A percentile compares a stretch with the other conserved stretches of the same genome.
These are phyloP conservation scores for Globisporangium yorkense DNA, from an alignment of 352 stramenopile species.

Conservation along the genomic window DNA sequence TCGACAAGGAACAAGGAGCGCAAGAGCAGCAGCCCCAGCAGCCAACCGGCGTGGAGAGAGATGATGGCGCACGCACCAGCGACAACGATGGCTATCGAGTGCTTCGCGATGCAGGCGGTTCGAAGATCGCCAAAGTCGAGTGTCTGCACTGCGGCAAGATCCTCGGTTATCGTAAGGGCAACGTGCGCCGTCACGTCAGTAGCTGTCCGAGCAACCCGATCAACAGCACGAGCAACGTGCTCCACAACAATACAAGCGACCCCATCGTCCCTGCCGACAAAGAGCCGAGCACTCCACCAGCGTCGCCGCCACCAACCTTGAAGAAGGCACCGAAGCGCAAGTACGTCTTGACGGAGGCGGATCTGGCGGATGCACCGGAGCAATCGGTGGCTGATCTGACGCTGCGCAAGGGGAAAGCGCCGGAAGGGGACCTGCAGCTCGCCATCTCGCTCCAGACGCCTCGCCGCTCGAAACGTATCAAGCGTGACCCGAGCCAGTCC, in stretches of 20 bases:
- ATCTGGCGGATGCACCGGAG: background rate
- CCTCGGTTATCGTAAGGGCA: background rate
- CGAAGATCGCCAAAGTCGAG: slow-evolving; percentile 17
- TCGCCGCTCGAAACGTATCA: slow-evolving; percentile 6
- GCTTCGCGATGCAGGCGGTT: background rate
- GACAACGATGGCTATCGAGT: background rate
- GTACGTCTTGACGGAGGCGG: background rate
- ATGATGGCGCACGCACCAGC: background rate
- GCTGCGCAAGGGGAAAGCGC: background rate
- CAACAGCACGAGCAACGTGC: background rate
- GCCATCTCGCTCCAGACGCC: slow-evolving; percentile 4
- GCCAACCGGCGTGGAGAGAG: background rate
- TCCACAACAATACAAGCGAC: too few species aligned
- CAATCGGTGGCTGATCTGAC: background rate
- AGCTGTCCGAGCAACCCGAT: background rate
- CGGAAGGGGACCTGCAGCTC: background rate
- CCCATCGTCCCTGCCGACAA: too few species aligned
- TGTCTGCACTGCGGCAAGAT: slow-evolving; percentile 1
- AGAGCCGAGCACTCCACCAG: background rate
- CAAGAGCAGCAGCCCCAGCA: background rate
- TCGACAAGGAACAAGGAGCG: background rate
- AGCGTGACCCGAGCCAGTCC: slow-evolving; percentile 5
- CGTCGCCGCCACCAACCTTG: background rate
- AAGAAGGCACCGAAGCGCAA: slow-evolving; percentile 5
- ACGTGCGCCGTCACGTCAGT: background rate